Evolutionary conservation across 1,139 yeast species (phyloP).

Genomic region (Yamadazyma conglobata): DNA sequence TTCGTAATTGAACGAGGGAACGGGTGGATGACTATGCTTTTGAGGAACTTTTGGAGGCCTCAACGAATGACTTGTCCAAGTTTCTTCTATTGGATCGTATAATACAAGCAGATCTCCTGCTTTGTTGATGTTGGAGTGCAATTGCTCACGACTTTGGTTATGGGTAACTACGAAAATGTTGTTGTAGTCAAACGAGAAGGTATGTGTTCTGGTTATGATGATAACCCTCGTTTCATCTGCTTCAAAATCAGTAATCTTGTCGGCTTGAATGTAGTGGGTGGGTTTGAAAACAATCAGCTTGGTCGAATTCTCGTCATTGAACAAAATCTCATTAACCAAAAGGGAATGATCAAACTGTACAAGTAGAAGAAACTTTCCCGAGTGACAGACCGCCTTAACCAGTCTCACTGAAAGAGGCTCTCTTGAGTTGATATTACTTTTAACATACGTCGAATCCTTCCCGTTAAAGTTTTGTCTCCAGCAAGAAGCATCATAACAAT

Average conservation of each 20-base stretch:
- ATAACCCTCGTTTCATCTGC: slow-evolving; percentile 2
- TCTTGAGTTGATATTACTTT: slow-evolving; percentile 1
- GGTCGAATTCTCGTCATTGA: slow-evolving; percentile 8
- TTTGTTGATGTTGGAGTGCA: not conserved
- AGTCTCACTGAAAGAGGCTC: slow-evolving; percentile 2
- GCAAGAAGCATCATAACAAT: slow-evolving; percentile 3
- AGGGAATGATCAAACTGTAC: slow-evolving; percentile 12
- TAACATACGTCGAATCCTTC: slow-evolving; percentile 7
- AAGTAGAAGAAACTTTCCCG: slow-evolving; percentile 6
- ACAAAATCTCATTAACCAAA: slow-evolving; percentile 10
- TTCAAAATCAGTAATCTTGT: slow-evolving; percentile 4
- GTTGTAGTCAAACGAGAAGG: slow-evolving; percentile 7
- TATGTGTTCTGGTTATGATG: slow-evolving; percentile 8
- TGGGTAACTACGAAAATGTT: slow-evolving; percentile 4
- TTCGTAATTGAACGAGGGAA: not conserved
- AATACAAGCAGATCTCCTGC: slow-evolving; percentile 3
- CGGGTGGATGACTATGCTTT: no score
- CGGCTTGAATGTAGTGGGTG: slow-evolving; percentile 11
- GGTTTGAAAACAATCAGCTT: slow-evolving; percentile 13
- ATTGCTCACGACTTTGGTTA: not conserved
- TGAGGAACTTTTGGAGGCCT: not conserved
- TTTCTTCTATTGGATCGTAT: slow-evolving; percentile 5
- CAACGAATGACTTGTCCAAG: slow-evolving; percentile 1
- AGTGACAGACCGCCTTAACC: slow-evolving; percentile 1
- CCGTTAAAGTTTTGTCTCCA: slow-evolving; percentile 15